A percentile compares a stretch with the other conserved stretches of the same genome.
These are phyloP conservation scores for Tolypocladium tundrense DNA, from an alignment of 2,329 filamentous ascomycete genomes.

Conservation along the genomic window DNA sequence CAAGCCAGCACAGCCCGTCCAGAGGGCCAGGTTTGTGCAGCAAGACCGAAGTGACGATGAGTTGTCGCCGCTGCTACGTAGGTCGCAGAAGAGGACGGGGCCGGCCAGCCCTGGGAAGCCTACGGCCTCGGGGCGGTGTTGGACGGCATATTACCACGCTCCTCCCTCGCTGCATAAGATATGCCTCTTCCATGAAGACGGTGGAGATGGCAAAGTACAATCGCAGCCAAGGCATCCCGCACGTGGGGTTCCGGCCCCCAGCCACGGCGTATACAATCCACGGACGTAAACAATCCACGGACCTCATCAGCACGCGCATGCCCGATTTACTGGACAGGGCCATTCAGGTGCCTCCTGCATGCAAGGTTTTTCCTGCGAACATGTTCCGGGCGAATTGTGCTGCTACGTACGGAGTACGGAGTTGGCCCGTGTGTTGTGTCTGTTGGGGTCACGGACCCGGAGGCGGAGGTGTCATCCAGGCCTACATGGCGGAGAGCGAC, in stretches of 20 bases:
- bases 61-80: background rate
- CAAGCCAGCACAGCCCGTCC: background rate
- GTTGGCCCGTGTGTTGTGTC: background rate
- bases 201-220: background rate
- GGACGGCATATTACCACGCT: background rate
- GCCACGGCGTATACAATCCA: too few relatives aligned
- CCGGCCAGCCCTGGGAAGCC: background rate
- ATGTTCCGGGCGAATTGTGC: background rate
- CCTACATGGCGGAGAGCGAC: background rate
- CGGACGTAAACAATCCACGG: background rate
- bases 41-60: background rate
- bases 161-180: background rate
- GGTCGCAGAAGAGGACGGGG: background rate
- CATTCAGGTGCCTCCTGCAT: too few relatives aligned
- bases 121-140: background rate
- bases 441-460: background rate
- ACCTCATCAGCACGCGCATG: background rate
- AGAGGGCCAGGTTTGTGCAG: background rate
- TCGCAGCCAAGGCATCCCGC: conserved; percentile 9
- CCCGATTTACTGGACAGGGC: background rate
- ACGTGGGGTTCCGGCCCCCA: conserved; percentile 6
- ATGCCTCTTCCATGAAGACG: background rate
- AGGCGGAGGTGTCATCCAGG: background rate
- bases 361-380: background rate
- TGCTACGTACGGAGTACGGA: too few relatives aligned